Conservation (phyloP, 192 early-diverging fungal species). For the Phycomyces blakesleeanus region DNA sequence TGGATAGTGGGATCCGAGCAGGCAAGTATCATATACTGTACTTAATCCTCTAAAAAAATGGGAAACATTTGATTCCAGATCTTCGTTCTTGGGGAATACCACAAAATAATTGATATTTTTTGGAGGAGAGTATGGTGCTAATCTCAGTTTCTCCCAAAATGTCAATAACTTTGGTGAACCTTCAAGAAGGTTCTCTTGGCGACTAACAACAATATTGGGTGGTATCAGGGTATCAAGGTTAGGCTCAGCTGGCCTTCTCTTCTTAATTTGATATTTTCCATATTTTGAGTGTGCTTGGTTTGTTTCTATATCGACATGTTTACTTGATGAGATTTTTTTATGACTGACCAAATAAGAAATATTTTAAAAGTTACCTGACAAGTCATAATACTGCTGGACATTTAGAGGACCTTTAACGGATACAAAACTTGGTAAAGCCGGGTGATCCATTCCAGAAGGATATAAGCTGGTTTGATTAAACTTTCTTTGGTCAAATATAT, state of each 20-base stretch:
- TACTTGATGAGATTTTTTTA: slow-evolving; percentile 14
- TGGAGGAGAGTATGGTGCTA: slow-evolving; percentile 48
- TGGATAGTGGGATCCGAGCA: slow-evolving; percentile 45
- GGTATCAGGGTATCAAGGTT: slow-evolving; percentile 38
- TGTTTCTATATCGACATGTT: slow-evolving; percentile 25
- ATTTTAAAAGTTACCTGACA: slow-evolving; percentile 27
- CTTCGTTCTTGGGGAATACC: slow-evolving; percentile 41
- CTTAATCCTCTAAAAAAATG: slow-evolving; percentile 46
- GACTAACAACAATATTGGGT: slow-evolving; percentile 50
- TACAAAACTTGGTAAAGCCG: slow-evolving; percentile 14
- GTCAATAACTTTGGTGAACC: slow-evolving; percentile 45
- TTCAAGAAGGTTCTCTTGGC: slow-evolving; percentile 50
- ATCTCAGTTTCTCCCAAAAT: slow-evolving; percentile 55
- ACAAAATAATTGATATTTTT: slow-evolving; percentile 54
- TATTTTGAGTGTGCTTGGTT: slow-evolving; percentile 53
- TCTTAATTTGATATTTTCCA: slow-evolving; percentile 51
- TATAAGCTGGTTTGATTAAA: background rate
- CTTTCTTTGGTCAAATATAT: slow-evolving; percentile 29
- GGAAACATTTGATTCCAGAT: slow-evolving; percentile 30
- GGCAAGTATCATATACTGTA: slow-evolving; percentile 45
- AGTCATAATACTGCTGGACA: slow-evolving; percentile 42
- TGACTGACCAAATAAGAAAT: slow-evolving; percentile 19
- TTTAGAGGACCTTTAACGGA: slow-evolving; percentile 39
- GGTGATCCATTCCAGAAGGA: slow-evolving; percentile 16
- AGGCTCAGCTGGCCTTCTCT: slow-evolving; percentile 42